phyloP scores from a whole-genome alignment of 2,329 filamentous ascomycete genomes.

The Talaromyces sp. region DNA sequence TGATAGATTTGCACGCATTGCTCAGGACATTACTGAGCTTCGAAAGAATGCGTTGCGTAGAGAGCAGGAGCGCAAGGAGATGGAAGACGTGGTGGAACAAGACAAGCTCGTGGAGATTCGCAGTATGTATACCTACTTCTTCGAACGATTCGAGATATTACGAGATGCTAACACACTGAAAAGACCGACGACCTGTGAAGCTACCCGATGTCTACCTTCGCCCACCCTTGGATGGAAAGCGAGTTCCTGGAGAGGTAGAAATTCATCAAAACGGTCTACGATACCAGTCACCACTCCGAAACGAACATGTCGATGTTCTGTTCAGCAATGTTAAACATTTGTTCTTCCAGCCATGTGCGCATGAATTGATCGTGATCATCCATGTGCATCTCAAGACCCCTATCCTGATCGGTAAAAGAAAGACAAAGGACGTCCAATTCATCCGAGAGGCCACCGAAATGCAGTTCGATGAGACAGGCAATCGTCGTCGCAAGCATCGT shows the following conservation, averaged over 20 bases:
- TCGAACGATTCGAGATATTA: background rate
- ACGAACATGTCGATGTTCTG: slow-evolving; percentile 84
- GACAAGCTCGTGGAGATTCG: slow-evolving; percentile 94
- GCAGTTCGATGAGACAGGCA: slow-evolving; percentile 97
- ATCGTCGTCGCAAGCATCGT: slow-evolving; percentile 93
- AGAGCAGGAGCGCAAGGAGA: slow-evolving; percentile 98
- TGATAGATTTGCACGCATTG: slow-evolving; percentile 83
- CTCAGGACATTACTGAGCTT: slow-evolving; percentile 90
- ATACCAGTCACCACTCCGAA: slow-evolving; percentile 77
- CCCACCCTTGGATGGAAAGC: slow-evolving; percentile 93
- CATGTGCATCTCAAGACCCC: slow-evolving; percentile 97
- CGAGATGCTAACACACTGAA: background rate
- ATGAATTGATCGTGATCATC: slow-evolving; percentile 96
- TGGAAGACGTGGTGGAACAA: slow-evolving; percentile 98
- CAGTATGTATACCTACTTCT: slow-evolving; percentile 57
- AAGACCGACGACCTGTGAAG: slow-evolving; percentile 82
- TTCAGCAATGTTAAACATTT: slow-evolving; percentile 98
- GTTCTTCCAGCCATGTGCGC: slow-evolving; percentile 96
- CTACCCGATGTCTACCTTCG: slow-evolving; percentile 94
- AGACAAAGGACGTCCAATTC: slow-evolving; percentile 98
- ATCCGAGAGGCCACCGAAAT: slow-evolving; percentile 98
- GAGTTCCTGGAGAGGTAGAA: slow-evolving; percentile 90
- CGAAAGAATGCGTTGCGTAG: slow-evolving; percentile 89
- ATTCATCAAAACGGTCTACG: slow-evolving; percentile 99
- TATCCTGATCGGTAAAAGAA: slow-evolving; percentile 97